Evolutionary conservation across 2,329 filamentous ascomycete species (phyloP), one percentile per base, ranked within the genome.

Genomic region (Curvularia hawaiiensis): DNA sequence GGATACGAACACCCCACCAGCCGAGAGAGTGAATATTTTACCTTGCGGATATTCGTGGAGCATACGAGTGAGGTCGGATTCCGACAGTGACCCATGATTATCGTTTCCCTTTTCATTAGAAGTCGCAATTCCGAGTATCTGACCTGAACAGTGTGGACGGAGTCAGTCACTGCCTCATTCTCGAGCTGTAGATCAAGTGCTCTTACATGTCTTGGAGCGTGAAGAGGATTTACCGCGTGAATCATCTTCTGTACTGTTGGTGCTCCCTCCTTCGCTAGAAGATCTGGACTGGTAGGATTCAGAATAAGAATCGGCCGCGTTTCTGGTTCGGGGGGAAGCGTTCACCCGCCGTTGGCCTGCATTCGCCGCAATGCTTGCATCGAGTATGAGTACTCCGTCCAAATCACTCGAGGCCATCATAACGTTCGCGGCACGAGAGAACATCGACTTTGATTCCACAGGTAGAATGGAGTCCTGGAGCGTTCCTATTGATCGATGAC

Each of bases 311-410:
- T 60, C 61, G 11, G 48, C 40, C 4, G 39, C 50, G 26, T 50
- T 61, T 33, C 11, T 43, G 47, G 24, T 30, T 12, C 57, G 44
- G 7, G 60, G 39, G 14, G 46, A 52, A 20, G 46, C 51, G 12
- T 63, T 50, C 16, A 39, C 18, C 26, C 65, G 65, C 1, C 57
- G 56, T 28, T 59, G 59, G 8, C 52, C 56, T 47, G 54, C 63
- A 24, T 60, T 66, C 26, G 66, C 65, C 20, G 66, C 71, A 28
- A 74, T 59, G 5, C 70, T 73, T 4, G 73, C 73, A 43, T 75
- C 73, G 1, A 76, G 60, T 16, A 76, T 73, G 2, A 75, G 30
- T 1, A 75, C 72, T 12, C 74, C 74, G 28, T 75, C 73, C 1
- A 75, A 50, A 28, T 68, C 64, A 39, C 72, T 75, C 2, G 73